These are phyloP conservation scores for Colletotrichum sp. DNA, from an alignment of 2,329 filamentous ascomycete species.

Conservation along the genomic window DNA sequence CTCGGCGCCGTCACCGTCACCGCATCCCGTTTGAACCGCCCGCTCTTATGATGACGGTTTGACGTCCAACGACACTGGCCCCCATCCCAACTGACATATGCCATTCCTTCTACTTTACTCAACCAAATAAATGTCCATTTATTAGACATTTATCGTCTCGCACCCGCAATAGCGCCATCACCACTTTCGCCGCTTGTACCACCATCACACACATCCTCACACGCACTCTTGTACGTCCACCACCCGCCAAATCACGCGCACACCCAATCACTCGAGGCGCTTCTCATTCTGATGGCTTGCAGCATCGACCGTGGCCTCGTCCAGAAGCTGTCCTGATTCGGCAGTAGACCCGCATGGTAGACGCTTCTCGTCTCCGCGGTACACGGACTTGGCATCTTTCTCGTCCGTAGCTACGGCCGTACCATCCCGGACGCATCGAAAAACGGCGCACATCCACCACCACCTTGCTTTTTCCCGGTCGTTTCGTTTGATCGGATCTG, in stretches of 20 bases:
- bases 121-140: background rate
- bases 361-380: background rate
- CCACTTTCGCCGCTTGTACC: background rate
- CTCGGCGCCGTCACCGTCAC: background rate
- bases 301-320: background rate
- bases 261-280: background rate
- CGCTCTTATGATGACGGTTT: background rate
- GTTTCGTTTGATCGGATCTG: background rate
- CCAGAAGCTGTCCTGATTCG: background rate
- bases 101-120: background rate
- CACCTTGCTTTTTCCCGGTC: background rate
- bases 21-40: background rate
- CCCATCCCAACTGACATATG: background rate
- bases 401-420: conserved; percentile 12
- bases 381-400: background rate
- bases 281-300: background rate
- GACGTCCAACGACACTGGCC: background rate
- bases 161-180: background rate
- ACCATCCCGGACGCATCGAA: background rate
- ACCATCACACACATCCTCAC: background rate
- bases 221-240: background rate
- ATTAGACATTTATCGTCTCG: background rate
- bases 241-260: background rate
- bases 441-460: background rate
- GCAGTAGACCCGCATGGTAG: background rate